These are phyloP conservation scores for Penicillium paxilli DNA, from an alignment of 495 filamentous ascomycete species.

Conservation along the genomic window DNA sequence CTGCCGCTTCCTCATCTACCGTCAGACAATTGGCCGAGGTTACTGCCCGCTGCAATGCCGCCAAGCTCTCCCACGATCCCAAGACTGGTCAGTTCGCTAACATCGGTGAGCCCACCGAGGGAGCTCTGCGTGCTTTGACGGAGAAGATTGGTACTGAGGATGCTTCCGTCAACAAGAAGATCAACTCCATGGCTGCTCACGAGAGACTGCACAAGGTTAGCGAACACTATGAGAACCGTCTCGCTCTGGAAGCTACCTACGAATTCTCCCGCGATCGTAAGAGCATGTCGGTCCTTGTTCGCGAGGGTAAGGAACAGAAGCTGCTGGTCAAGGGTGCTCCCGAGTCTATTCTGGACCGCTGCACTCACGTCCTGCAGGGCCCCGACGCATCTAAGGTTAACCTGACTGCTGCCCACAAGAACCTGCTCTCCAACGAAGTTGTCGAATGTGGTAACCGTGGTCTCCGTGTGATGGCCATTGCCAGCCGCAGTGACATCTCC, in stretches of 20 bases:
- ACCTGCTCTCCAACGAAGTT: conserved; percentile 72
- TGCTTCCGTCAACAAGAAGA: conserved; percentile 53
- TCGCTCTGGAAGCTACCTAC: conserved; percentile 78
- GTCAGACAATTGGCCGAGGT: conserved; percentile 82
- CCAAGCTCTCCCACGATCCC: conserved; percentile 77
- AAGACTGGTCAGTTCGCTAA: conserved; percentile 73
- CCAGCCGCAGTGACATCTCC: conserved; percentile 70
- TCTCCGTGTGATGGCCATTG: conserved; percentile 92
- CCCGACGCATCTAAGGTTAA: conserved; percentile 70
- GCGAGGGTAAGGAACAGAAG: conserved; percentile 63
- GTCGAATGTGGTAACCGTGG: conserved; percentile 88
- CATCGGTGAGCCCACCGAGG: conserved; percentile 95
- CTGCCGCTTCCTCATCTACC: conserved; percentile 74
- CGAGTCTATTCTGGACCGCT: conserved; percentile 90
- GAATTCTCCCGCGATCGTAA: conserved; percentile 98
- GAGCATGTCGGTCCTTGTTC: conserved; percentile 97
- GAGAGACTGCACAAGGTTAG: conserved; percentile 76
- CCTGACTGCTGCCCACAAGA: conserved; percentile 63
- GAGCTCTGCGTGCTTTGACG: conserved; percentile 83
- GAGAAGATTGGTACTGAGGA: conserved; percentile 89
- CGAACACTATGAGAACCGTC: conserved; percentile 76
- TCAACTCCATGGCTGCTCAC: conserved; percentile 44
- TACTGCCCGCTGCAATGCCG: conserved; percentile 86
- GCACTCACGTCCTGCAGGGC: conserved; percentile 75
- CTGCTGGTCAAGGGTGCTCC: conserved; percentile 97